These are phyloP conservation scores for Breviolum minutum DNA, from an alignment of 73 alveolate genomes.

Conservation along the genomic window DNA sequence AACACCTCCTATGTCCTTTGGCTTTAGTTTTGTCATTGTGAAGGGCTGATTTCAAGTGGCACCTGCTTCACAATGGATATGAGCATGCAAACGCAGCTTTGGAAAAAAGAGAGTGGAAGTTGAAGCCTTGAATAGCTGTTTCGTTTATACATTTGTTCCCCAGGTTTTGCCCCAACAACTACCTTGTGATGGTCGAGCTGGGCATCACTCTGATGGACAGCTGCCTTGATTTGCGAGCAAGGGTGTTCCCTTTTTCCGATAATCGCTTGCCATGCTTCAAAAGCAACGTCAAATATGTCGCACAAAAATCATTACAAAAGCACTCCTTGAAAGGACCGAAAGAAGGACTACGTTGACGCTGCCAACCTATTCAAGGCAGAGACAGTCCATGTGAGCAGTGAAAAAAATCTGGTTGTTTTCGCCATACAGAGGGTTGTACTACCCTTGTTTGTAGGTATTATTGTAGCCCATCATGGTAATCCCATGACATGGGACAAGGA, in stretches of 20 bases:
- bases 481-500: too few species aligned
- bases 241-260: neutral
- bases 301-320: neutral
- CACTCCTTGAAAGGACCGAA: slow-evolving; percentile 27
- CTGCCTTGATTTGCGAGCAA: neutral
- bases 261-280: neutral
- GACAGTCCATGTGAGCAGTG: too few species aligned
- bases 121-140: too few species aligned
- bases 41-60: too few species aligned
- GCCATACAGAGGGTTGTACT: neutral
- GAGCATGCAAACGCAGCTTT: too few species aligned
- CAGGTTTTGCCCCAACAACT: slow-evolving; percentile 93
- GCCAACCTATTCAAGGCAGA: slow-evolving; percentile 72
- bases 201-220: slow-evolving; percentile 86
- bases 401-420: neutral
- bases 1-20: too few species aligned
- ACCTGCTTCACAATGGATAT: too few species aligned
- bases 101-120: too few species aligned
- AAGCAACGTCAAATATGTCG: neutral
- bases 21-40: too few species aligned
- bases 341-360: slow-evolving; percentile 46
- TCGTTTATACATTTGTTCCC: neutral
- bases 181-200: slow-evolving; percentile 88
- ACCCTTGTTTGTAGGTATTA: too few species aligned
- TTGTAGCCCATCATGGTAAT: too few species aligned